These are phyloP conservation scores for Trifolium fragiferum DNA, from an alignment of 306 rosid genomes.

Conservation along the genomic window DNA sequence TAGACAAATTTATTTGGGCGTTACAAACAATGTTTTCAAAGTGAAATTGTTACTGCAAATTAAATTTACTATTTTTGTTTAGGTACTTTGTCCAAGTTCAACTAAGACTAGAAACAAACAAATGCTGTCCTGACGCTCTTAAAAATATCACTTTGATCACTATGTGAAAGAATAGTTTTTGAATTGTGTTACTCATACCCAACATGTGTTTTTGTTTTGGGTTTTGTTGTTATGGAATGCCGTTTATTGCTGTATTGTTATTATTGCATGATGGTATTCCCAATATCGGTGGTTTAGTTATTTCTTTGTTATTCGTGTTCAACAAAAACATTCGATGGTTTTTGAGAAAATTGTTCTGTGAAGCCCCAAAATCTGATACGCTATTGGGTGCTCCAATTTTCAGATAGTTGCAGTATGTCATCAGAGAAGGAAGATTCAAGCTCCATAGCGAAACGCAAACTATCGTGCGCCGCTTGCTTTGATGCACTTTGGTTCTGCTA, in stretches of 20 bases:
- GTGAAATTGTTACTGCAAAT: neutral
- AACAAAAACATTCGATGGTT: neutral
- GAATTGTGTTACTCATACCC: neutral
- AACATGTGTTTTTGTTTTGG: neutral
- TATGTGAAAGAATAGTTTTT: neutral
- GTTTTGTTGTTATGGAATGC: neutral
- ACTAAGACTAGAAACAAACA: neutral
- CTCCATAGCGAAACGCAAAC: conserved; percentile 37
- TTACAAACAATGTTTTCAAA: neutral
- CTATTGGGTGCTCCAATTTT: conserved; percentile 7
- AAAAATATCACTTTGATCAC: neutral
- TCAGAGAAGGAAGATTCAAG: conserved; percentile 40
- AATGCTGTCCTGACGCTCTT: neutral
- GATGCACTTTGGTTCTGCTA: conserved; percentile 93
- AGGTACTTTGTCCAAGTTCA: neutral
- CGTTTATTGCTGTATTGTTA: neutral
- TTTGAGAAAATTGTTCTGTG: neutral
- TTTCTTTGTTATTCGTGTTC: neutral
- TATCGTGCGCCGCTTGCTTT: conserved; percentile 64
- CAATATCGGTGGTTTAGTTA: neutral
- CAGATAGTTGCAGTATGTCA: conserved; percentile 43
- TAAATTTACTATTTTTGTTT: conserved; percentile 1
- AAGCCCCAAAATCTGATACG: neutral
- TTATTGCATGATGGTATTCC: neutral
- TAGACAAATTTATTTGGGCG: too few species aligned